Conservation (phyloP, 176 grass and related monocot genomes). For the Triticum aestivum region IWGSC_CS_RefSeq_v2.1 NC_057794.1:51827049-51827548, state of each 20-base stretch:
- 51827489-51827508: not conserved
- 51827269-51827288: conserved; percentile 24
- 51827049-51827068: not conserved
- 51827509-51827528: not conserved
- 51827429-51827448: conserved; percentile 94
- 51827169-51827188: not conserved
- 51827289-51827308: conserved; percentile 98
- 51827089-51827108: not conserved
- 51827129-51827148: not conserved
- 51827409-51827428: conserved; percentile 94
- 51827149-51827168: not conserved
- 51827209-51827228: not conserved
- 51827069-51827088: not conserved
- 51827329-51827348: conserved; percentile 96
- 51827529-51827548: not conserved
- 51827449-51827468: conserved; percentile 69
- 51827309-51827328: conserved; percentile 95
- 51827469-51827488: conserved; percentile 94
- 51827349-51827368: conserved; percentile 79
- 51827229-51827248: not conserved
- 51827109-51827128: not conserved
- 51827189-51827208: not conserved
- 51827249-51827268: conserved; percentile 1
- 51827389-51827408: conserved; percentile 88
- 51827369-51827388: conserved; percentile 72